Base-by-base conservation (phyloP, 2,329 filamentous ascomycete genomes). In the Cladophialophora exuberans region DNA sequence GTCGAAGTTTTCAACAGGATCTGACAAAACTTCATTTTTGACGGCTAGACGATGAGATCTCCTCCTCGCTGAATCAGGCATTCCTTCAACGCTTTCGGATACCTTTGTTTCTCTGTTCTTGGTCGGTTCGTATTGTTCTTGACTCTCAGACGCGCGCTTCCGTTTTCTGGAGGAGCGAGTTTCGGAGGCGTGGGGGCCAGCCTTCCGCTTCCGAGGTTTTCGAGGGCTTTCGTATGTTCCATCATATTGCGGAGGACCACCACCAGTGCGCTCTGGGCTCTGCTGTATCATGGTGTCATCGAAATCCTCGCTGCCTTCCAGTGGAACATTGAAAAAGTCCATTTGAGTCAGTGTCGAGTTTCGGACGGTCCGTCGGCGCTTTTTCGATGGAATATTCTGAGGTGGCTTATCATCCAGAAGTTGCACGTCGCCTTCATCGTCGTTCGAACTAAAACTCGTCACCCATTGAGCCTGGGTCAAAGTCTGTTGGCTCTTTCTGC, bases 281-380 rank as follows among this genome's bases (percentile, higher is more conserved):
- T 23, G 4, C 23, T 47, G 18, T 18, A 33, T 23, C 43, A 50
- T 39, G 13, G 25, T 44, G 38, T 56, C 52, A 28, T 59, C 48
- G 15, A 58, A 15, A 1, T 48, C 51, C 7, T 53, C 15, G n/a
- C 54, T n/a, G 20, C 57, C 33, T 15, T 13, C 23, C 17, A 49
- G 38, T 18, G 28, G 10, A 42, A 39, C 36, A 25, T 26, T 49
- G 47, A 65, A 64, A 38, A 63, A 65, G 31, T 62, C 61, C 62
- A 65, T 65, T 36, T 65, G 63, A 3, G 63, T 65, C 42, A 65
- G 52, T 2, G 63, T 65, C n/a, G 62, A 61, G 30, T 63, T 49
- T 56, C 30, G 53, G 17, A 9, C 38, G 42, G 17, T 23, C 10
- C n/a, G 39, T 6, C 2, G 17, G 10, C 7, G 10, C 11, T 25